These are phyloP conservation scores for Verticillium tricorpus DNA, from an alignment of 2,329 filamentous ascomycete species.

Conservation along the genomic window DNA sequence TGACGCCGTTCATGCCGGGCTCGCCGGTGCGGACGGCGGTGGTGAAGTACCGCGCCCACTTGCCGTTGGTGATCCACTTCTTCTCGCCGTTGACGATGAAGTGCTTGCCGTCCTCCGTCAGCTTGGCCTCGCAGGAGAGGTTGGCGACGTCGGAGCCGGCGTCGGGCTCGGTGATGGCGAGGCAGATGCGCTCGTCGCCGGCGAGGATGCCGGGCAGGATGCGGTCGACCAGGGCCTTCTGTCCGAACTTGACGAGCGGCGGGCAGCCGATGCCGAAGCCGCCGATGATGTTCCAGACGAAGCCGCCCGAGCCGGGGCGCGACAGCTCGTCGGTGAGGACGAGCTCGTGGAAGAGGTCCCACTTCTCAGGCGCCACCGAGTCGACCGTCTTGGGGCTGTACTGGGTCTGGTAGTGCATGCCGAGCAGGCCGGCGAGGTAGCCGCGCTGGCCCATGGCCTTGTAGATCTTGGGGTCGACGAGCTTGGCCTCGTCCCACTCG, in stretches of 20 bases:
- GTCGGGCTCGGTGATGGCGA: constrained; percentile 96
- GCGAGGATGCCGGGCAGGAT: constrained; percentile 83
- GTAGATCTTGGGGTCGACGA: constrained; percentile 85
- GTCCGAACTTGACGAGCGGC: constrained; percentile 87
- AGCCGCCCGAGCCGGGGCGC: constrained; percentile 80
- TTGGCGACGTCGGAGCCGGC: constrained; percentile 95
- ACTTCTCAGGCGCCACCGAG: constrained; percentile 79
- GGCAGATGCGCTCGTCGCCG: constrained; percentile 94
- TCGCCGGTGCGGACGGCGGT: constrained; percentile 89
- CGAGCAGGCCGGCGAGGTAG: constrained; percentile 88
- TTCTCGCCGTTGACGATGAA: constrained; percentile 99
- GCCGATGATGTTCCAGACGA: constrained; percentile 95
- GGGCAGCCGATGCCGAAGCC: constrained; percentile 96
- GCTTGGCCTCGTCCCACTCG: constrained; percentile 96
- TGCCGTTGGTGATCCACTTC: constrained; percentile 99
- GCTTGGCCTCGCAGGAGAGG: constrained; percentile 90
- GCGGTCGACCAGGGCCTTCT: constrained; percentile 76
- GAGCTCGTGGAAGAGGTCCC: constrained; percentile 98
- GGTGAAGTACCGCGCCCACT: constrained; percentile 94
- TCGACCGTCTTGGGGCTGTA: constrained; percentile 68
- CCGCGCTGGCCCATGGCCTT: constrained; percentile 92
- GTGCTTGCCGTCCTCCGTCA: constrained; percentile 93
- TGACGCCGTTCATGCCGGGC: constrained; percentile 88
- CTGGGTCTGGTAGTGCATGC: constrained; percentile 73
- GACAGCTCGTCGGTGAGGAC: constrained; percentile 92